These are phyloP conservation scores for Pseudonitzschia delicatissima DNA, from an alignment of 108 stramenopile species.

Conservation along the genomic window DNA sequence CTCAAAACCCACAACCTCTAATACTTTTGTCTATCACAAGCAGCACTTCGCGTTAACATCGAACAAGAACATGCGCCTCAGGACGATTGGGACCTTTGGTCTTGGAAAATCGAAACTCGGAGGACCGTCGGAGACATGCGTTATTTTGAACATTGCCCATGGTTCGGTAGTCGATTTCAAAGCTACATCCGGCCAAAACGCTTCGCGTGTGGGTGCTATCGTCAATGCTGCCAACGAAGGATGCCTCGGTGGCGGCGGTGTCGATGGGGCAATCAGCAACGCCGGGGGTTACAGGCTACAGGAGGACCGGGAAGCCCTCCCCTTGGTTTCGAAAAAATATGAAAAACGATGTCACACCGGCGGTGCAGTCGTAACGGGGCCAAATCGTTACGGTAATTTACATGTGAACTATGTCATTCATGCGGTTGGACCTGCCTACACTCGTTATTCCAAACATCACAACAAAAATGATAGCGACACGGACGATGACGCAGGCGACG, in stretches of 20 bases:
- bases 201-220: conserved; percentile 47
- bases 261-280: conserved; percentile 78
- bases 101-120: neutral
- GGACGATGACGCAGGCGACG: neutral
- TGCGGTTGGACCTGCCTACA: conserved; percentile 87
- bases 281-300: conserved; percentile 62
- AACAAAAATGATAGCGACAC: neutral
- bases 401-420: conserved; percentile 65
- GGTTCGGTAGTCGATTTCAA: conserved; percentile 51
- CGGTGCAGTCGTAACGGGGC: conserved; percentile 64
- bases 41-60: too few species aligned
- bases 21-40: too few species aligned
- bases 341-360: conserved; percentile 63
- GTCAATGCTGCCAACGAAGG: conserved; percentile 84
- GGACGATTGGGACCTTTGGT: neutral
- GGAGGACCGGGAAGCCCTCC: conserved; percentile 52
- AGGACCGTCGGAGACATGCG: neutral
- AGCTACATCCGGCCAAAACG: neutral
- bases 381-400: conserved; percentile 52
- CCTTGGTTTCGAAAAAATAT: neutral
- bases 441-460: conserved; percentile 14
- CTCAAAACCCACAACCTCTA: too few species aligned
- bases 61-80: conserved; percentile 5
- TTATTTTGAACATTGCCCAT: conserved; percentile 38
- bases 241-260: conserved; percentile 85